These are phyloP conservation scores for Globisporangium paddicum DNA, from an alignment of 352 stramenopile species.

Conservation along the genomic window DNA sequence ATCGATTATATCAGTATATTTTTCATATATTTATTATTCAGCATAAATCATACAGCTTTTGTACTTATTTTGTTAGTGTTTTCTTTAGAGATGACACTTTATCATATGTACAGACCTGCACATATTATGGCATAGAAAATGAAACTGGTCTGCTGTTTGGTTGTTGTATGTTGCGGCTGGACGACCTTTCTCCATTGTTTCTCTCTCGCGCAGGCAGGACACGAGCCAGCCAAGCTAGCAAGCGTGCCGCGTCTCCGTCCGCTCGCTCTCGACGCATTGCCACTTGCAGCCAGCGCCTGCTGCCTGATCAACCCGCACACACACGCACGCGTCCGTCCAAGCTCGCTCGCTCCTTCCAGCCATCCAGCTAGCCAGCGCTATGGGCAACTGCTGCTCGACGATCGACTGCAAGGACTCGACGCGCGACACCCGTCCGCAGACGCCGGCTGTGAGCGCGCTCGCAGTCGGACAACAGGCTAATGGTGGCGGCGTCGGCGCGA, in stretches of 20 bases:
- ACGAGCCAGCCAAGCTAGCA: too few relatives aligned
- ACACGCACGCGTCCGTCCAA: not conserved
- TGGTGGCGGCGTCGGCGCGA: not conserved
- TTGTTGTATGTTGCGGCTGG: not conserved
- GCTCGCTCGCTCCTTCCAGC: not conserved
- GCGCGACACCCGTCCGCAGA: not conserved
- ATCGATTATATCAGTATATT: too few relatives aligned
- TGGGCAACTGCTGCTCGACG: slow-evolving; percentile 85
- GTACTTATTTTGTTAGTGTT: too few relatives aligned
- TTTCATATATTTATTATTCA: too few relatives aligned
- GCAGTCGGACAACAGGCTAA: not conserved
- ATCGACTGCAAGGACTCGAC: slow-evolving; percentile 31
- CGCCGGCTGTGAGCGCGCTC: not conserved
- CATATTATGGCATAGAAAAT: not conserved
- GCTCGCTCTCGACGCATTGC: not conserved
- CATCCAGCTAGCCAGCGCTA: too few relatives aligned
- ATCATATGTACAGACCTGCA: not conserved
- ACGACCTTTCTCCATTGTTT: slow-evolving; percentile 9
- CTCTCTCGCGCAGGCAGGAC: not conserved
- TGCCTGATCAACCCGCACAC: not conserved
- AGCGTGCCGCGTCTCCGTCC: not conserved
- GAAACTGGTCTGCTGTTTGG: not conserved
- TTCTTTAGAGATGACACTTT: too few relatives aligned
- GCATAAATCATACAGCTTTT: too few relatives aligned
- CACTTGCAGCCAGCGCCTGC: not conserved